Conservation (phyloP, 1,284 basidiomycete species). For the Tranzscheliella williamsii region DNA sequence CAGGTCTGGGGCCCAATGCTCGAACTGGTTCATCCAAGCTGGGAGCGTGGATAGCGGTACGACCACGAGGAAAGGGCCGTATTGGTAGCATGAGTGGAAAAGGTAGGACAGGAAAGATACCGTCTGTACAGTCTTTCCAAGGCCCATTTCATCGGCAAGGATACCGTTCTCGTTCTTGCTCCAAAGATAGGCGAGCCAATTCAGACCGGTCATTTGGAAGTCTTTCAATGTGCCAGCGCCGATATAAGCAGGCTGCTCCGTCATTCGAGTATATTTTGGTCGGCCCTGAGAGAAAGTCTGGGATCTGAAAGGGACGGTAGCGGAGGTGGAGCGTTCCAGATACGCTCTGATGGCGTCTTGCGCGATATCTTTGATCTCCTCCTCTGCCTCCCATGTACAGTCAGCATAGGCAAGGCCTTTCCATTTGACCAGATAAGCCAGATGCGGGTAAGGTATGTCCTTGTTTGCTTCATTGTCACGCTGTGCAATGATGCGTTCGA, state of each 20-base stretch:
- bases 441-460: conserved; percentile 66
- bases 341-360: conserved; percentile 77
- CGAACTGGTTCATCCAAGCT: conserved; percentile 96
- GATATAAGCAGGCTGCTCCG: conserved; percentile 88
- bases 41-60: conserved; percentile 98
- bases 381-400: conserved; percentile 86
- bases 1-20: conserved; percentile 92
- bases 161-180: conserved; percentile 93
- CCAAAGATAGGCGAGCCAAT: conserved; percentile 98
- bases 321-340: conserved; percentile 75
- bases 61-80: conserved; percentile 94
- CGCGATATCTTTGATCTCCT: conserved; percentile 71
- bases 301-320: conserved; percentile 85
- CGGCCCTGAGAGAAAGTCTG: conserved; percentile 72
- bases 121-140: conserved; percentile 95
- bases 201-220: conserved; percentile 95
- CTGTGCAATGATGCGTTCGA: conserved; percentile 87
- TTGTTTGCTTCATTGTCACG: conserved; percentile 70
- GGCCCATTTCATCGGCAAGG: conserved; percentile 98
- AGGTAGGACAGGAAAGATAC: conserved; percentile 95
- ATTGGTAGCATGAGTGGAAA: conserved; percentile 87
- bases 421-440: conserved; percentile 98
- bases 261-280: conserved; percentile 82
- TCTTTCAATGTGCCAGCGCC: conserved; percentile 80
- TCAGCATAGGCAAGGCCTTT: conserved; percentile 89